Evolutionary conservation across 805 yeast genomes (phyloP), one percentile per base, ranked within the genome.

Genomic region (Candida koratica): DNA sequence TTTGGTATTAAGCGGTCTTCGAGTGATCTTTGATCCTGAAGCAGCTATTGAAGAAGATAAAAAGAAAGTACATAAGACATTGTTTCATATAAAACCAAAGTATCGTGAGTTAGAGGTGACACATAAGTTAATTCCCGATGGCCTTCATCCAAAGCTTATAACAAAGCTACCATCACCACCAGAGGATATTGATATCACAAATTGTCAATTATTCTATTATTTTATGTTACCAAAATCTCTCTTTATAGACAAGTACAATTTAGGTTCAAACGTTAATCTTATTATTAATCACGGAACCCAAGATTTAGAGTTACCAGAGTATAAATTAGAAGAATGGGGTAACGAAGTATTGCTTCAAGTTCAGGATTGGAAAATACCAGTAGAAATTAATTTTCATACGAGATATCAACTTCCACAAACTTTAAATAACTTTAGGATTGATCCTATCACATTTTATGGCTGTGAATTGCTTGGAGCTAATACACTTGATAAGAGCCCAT

Each of bases 271-370:
- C 16, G 42, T 57, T 15, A 35, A 34, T 1, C 42, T 58, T 4
- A 43, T 64, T 8, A 46, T 55, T 10, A 47, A 52, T 16, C 52
- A 51, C 34, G 73, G 73, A 1, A 44, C 54, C 6, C 38, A 44
- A 11, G 64, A 67, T 41, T 48, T 67, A 36, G 73, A 67, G 45
- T 48, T 63, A 9, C 72, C 73, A 0, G 68, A 49, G 27, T 67
- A 67, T 43, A 50, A 54, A 13, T 48, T 64, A 7, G 17, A 38
- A 2, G 53, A 53, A 33, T 67, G 72, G 72, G 73, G 73, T 0
- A 60, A 51, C 38, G 71, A 67, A 39, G 41, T 61, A 4, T 44
- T 67, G 22, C 13, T 38, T 3, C 25, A 37, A 32, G 32, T 27
- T 3, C 8, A 13, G 11, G 20, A 28, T 17, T 17, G 12, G 15